Conservation (phyloP, 2,329 filamentous ascomycete species). For the Fusarium xyrophilum region DNA sequence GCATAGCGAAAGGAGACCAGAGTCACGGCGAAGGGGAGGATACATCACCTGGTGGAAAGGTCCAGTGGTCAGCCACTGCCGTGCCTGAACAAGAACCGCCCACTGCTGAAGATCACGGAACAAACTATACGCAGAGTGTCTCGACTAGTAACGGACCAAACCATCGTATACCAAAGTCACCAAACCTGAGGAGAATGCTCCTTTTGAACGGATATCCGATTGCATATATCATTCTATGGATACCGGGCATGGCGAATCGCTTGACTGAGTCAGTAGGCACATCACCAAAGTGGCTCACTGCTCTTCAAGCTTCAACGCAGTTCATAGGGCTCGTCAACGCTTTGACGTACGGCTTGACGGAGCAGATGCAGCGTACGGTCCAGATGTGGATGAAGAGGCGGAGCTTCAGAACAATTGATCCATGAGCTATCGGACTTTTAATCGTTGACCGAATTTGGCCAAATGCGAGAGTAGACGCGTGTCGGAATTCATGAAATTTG, state of each 20-base stretch:
- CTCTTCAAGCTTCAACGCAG: not conserved
- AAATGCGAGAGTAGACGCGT: too few relatives aligned
- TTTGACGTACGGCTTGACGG: not conserved
- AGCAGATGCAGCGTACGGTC: not conserved
- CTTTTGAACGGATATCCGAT: not conserved
- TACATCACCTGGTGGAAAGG: not conserved
- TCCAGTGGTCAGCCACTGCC: not conserved
- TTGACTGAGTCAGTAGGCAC: not conserved
- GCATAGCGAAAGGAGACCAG: not conserved
- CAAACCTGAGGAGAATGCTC: not conserved
- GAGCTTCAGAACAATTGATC: not conserved
- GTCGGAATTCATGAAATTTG: too few relatives aligned
- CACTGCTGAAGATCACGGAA: not conserved
- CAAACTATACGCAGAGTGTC: not conserved
- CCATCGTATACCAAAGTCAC: not conserved
- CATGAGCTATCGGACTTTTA: not conserved
- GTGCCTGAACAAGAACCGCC: not conserved
- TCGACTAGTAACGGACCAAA: not conserved
- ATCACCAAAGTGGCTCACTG: not conserved
- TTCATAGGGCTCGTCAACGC: not conserved
- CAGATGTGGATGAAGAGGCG: not conserved
- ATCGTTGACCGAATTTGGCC: too few relatives aligned
- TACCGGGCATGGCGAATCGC: not conserved
- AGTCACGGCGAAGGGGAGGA: not conserved
- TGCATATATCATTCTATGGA: not conserved